Evolutionary conservation across 306 rosid species (phyloP).

Genomic region (Cicer chorassanicum): DNA sequence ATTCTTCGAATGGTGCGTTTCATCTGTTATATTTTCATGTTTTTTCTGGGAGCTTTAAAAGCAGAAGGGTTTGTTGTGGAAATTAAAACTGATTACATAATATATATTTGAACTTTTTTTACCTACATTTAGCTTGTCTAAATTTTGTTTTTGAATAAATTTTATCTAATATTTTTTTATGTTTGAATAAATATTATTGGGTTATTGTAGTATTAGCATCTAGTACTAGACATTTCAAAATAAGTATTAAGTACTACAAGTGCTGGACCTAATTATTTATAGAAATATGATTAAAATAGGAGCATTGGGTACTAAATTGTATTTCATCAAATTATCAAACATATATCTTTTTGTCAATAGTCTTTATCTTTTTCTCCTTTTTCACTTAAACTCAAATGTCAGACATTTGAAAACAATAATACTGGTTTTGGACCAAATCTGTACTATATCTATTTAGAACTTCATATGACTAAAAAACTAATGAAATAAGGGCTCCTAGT

Average conservation of each 20-base stretch:
- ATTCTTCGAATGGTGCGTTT: slow-evolving; percentile 78
- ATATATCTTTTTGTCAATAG: not conserved
- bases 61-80: not conserved
- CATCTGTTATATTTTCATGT: not conserved
- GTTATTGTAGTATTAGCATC: not conserved
- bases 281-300: not conserved
- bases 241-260: not conserved
- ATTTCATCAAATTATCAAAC: not conserved
- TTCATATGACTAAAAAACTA: not conserved
- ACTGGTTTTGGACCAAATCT: not conserved
- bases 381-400: not conserved
- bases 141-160: slow-evolving; percentile 21
- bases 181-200: not conserved
- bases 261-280: not conserved
- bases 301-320: not conserved
- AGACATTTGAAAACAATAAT: not conserved
- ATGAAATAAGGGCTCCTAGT: not conserved
- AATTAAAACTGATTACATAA: slow-evolving; percentile 25
- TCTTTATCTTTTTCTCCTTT: not conserved
- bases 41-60: slow-evolving; percentile 15
- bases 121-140: not conserved
- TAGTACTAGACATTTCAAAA: not conserved
- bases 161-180: not conserved
- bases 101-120: slow-evolving; percentile 10
- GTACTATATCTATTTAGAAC: not conserved